Base-by-base conservation (phyloP, 495 filamentous ascomycete genomes). In the Lindgomyces ingoldianus region DNA sequence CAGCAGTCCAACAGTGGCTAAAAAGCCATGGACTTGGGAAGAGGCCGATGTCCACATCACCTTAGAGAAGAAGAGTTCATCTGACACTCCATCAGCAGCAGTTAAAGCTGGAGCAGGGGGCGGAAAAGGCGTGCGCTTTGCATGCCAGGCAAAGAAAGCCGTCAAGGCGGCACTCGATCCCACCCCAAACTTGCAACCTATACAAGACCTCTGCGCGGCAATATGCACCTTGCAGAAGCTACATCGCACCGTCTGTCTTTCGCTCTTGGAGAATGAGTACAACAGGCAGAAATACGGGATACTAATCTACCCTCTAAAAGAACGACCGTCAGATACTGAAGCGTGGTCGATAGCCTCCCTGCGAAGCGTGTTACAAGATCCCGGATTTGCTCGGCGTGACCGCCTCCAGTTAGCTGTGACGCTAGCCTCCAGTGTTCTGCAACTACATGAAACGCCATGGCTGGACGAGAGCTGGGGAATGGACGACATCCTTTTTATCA, bases 401-500 rank as follows among this genome's bases (percentile, higher is more conserved):
- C 64, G 70, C 12, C 73, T 75, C 22, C 30, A 63, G 2, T 42
- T 68, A 2, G 60, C 65, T 1, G 59, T 68, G 2, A 68, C 65
- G 19, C 48, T 68, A 1, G 50, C 65, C n/a, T 68, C 65, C 11
- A 58, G 51, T 33, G 65, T 68, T 9, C 44, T 68, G 3, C 65
- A 68, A 30, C 53, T 68, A 16, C 65, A 68, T 24, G 65, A 62
- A 39, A 68, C 65, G 10, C 65, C 58, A 16, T 68, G 65, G 65
- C 47, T 68, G 19, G 49, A 60, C 3, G 46, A 68, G n/a, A 55
- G 57, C 21, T 69, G 60, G 66, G 51, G 54, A 4, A 64, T 64
- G 22, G 61, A 60, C 29, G 25, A 65, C 22, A 60, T 65, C 2
- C 30, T 64, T 19, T 69, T 65, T 49, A 57, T 58, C 52, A 64